These are phyloP conservation scores for Rhodomyrtus tomentosa DNA, from an alignment of 345 rosid species.

Conservation along the genomic window DNA sequence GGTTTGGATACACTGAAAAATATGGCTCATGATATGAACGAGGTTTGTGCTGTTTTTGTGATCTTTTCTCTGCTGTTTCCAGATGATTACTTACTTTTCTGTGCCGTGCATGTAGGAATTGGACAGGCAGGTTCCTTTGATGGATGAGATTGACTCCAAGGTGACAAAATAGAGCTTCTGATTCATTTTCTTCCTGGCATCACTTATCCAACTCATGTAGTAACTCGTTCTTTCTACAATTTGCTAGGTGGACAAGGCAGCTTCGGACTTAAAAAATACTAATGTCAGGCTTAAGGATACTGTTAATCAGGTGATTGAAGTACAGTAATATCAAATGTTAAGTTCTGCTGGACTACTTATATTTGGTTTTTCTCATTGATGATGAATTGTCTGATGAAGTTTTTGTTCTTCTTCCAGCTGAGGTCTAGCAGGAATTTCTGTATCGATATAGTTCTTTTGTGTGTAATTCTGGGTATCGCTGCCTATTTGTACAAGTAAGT, in stretches of 20 bases:
- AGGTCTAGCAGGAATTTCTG: constrained; percentile 99
- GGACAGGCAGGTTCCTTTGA: constrained; percentile 93
- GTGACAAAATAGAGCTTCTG: constrained; percentile 14
- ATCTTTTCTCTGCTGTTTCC: background rate
- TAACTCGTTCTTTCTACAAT: background rate
- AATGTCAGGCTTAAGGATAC: constrained; percentile 94
- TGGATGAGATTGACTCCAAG: constrained; percentile 98
- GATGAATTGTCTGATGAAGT: constrained; percentile 9
- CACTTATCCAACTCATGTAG: background rate
- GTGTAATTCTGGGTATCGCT: constrained; percentile 90
- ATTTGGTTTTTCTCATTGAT: background rate
- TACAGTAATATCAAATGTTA: background rate
- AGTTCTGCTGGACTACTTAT: background rate
- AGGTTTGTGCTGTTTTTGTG: constrained; percentile 32
- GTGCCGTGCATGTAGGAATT: constrained; percentile 50
- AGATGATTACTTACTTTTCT: background rate
- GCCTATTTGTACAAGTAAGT: constrained; percentile 98
- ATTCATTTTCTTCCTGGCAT: background rate
- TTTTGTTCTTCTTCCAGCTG: constrained; percentile 46
- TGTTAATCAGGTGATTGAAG: constrained; percentile 67
- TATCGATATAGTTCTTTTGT: constrained; percentile 76
- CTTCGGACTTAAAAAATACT: constrained; percentile 91
- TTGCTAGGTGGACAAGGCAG: constrained; percentile 77
- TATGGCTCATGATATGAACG: constrained; percentile 97
- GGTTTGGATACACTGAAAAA: constrained; percentile 93